These are phyloP conservation scores for Aeschynomene evenia DNA, from an alignment of 306 rosid species.

Conservation along the genomic window DNA sequence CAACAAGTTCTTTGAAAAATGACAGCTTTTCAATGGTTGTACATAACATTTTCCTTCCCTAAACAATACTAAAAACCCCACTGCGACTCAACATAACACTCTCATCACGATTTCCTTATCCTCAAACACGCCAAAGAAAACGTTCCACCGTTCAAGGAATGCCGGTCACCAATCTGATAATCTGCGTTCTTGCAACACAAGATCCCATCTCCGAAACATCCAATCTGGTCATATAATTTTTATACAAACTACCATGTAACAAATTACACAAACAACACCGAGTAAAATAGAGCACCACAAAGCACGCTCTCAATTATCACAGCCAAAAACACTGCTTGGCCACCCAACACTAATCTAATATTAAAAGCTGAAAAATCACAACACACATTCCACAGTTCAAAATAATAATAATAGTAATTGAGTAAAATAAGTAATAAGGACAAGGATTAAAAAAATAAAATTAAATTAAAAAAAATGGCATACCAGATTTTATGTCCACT, in stretches of 20 bases:
- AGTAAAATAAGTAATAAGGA: background rate
- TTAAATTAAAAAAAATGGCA: slow-evolving; percentile 1
- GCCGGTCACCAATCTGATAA: slow-evolving; percentile 5
- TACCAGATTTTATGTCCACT: slow-evolving; percentile 85
- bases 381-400: background rate
- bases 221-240: slow-evolving; percentile 11
- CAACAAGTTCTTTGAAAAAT: slow-evolving; percentile 41
- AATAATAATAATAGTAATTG: background rate
- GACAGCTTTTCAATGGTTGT: slow-evolving; percentile 47
- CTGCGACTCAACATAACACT: slow-evolving; percentile 36
- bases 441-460: background rate
- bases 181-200: background rate
- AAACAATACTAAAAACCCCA: slow-evolving; percentile 46
- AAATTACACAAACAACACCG: slow-evolving; percentile 9
- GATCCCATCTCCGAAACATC: slow-evolving; percentile 2
- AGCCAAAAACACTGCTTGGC: slow-evolving; percentile 10
- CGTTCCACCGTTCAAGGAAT: background rate
- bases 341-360: background rate
- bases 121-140: background rate
- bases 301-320: background rate
- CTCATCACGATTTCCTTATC: slow-evolving; percentile 16
- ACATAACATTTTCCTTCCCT: slow-evolving; percentile 41
- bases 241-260: slow-evolving; percentile 11
- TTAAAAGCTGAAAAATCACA: background rate
- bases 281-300: slow-evolving; percentile 26